Evolutionary conservation across 2,329 filamentous ascomycete genomes (phyloP).

Genomic region (Trichoderma citrinoviride): DNA sequence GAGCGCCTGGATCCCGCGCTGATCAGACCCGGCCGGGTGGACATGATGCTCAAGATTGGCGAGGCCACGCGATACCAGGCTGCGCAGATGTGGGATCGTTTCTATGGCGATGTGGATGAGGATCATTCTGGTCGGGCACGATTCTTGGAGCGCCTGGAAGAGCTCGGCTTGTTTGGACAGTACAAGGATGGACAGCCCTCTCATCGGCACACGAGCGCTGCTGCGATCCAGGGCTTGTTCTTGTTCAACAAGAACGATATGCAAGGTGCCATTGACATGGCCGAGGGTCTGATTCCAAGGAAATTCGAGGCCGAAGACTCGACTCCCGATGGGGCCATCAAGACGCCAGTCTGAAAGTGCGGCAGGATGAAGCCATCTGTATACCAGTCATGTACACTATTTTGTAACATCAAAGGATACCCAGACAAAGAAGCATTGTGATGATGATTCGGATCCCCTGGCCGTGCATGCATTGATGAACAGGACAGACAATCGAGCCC

Average conservation of each 20-base stretch:
- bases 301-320: constrained; percentile 51
- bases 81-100: constrained; percentile 84
- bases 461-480: background rate
- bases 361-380: background rate
- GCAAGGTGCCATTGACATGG: constrained; percentile 80
- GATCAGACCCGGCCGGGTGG: constrained; percentile 85
- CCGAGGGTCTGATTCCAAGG: constrained; percentile 61
- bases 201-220: constrained; percentile 69
- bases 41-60: constrained; percentile 87
- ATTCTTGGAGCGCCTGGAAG: constrained; percentile 69
- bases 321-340: constrained; percentile 40
- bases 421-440: constrained; percentile 3
- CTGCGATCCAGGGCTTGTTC: constrained; percentile 90
- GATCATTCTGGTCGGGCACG: constrained; percentile 59
- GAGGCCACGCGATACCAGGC: constrained; percentile 86
- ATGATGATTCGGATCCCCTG: background rate
- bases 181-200: constrained; percentile 47
- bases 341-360: constrained; percentile 38
- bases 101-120: constrained; percentile 79
- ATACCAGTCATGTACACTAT: constrained; percentile 13
- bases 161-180: constrained; percentile 67
- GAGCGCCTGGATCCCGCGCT: constrained; percentile 86
- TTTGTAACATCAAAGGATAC: constrained; percentile 22
- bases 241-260: constrained; percentile 92
- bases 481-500: background rate